Evolutionary conservation across 805 yeast species (phyloP).

Genomic region (Soucietia sequanensis): DNA sequence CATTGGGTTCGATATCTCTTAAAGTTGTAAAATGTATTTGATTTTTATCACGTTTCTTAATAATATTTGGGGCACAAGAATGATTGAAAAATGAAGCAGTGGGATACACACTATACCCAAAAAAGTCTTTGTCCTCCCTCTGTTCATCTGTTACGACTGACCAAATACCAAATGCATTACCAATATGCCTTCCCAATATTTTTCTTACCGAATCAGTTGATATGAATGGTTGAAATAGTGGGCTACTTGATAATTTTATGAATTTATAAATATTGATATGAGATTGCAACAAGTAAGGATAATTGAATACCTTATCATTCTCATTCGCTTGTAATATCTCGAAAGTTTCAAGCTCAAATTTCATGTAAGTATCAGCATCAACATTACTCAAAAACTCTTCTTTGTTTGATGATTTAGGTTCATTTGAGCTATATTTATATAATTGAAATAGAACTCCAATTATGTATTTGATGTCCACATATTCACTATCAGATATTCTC

Average conservation of each 20-base stretch:
- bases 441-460: slow-evolving; percentile 35
- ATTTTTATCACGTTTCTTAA: slow-evolving; percentile 41
- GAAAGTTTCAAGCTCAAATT: slow-evolving; percentile 30
- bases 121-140: slow-evolving; percentile 49
- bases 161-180: slow-evolving; percentile 73
- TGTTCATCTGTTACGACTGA: slow-evolving; percentile 34
- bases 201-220: slow-evolving; percentile 41
- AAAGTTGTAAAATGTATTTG: slow-evolving; percentile 43
- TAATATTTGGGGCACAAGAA: slow-evolving; percentile 58
- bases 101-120: slow-evolving; percentile 62
- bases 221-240: slow-evolving; percentile 30
- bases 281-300: slow-evolving; percentile 48
- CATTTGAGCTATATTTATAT: slow-evolving; percentile 13
- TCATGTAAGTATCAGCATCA: slow-evolving; percentile 2
- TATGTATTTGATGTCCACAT: slow-evolving; percentile 50
- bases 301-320: slow-evolving; percentile 39
- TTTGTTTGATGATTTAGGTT: neutral
- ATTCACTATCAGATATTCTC: slow-evolving; percentile 50
- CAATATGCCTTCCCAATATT: slow-evolving; percentile 57
- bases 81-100: slow-evolving; percentile 69
- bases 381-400: neutral
- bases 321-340: slow-evolving; percentile 53
- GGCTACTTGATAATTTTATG: slow-evolving; percentile 39
- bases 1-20: slow-evolving; percentile 38
- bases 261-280: slow-evolving; percentile 50